Conservation (phyloP, 352 stramenopile genomes). For the Phytophthora multivora region DNA sequence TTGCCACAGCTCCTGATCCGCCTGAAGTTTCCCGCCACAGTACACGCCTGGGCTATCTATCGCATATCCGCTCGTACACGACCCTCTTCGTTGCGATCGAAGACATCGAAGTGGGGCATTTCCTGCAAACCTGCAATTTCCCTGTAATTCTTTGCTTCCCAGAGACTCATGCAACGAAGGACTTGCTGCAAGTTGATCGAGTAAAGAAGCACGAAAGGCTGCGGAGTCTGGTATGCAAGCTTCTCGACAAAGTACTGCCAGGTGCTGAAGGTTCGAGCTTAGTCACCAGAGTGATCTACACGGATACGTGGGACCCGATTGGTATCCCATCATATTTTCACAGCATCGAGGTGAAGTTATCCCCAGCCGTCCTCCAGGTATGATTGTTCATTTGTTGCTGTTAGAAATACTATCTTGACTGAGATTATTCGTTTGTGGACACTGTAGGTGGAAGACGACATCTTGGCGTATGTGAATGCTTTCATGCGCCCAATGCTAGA, state of each 20-base stretch:
- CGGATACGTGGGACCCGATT: constrained; percentile 50
- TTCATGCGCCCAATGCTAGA: constrained; percentile 56
- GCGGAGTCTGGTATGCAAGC: constrained; percentile 23
- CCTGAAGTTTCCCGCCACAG: constrained; percentile 55
- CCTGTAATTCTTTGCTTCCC: constrained; percentile 67
- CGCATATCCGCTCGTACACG: constrained; percentile 68
- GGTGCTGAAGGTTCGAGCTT: constrained; percentile 35
- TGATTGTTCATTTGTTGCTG: neutral
- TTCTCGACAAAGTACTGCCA: constrained; percentile 56
- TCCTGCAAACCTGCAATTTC: constrained; percentile 75
- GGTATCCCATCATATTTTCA: constrained; percentile 70
- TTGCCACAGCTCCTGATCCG: constrained; percentile 52
- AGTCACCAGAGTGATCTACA: constrained; percentile 55
- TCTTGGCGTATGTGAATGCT: constrained; percentile 49
- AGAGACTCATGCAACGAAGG: constrained; percentile 25
- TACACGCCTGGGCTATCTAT: constrained; percentile 64
- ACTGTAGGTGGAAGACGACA: constrained; percentile 59
- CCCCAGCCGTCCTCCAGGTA: constrained; percentile 75
- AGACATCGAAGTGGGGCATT: constrained; percentile 71
- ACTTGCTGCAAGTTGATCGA: constrained; percentile 42
- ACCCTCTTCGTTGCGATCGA: constrained; percentile 54
- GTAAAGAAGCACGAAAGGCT: constrained; percentile 48
- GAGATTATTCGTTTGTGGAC: neutral
- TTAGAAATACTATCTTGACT: constrained; percentile 1
- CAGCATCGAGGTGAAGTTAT: constrained; percentile 60